phyloP scores from a whole-genome alignment of 2,329 filamentous ascomycete genomes.

The Cladosporium sp. region DNA sequence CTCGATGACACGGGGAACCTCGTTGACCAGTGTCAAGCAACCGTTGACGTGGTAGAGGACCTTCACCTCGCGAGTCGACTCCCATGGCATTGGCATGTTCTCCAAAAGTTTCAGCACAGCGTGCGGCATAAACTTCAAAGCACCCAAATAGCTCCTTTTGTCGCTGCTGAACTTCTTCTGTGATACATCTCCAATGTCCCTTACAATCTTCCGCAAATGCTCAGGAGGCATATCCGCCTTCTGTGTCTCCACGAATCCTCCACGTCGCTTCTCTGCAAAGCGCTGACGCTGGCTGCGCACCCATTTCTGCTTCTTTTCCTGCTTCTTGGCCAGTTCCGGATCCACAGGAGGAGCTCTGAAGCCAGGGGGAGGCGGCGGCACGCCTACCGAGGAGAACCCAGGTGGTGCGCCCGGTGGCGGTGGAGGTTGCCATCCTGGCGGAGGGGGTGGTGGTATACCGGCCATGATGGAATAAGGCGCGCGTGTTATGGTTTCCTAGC shows the following conservation, averaged over 20 bases:
- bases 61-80: slow-evolving; percentile 92
- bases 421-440: slow-evolving; percentile 58
- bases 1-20: slow-evolving; percentile 93
- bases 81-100: slow-evolving; percentile 99
- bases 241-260: slow-evolving; percentile 93
- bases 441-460: slow-evolving; percentile 63
- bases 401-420: slow-evolving; percentile 48
- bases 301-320: slow-evolving; percentile 99
- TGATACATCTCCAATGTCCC: slow-evolving; percentile 97
- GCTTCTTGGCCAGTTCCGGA: slow-evolving; percentile 86
- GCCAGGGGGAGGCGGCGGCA: slow-evolving; percentile 74
- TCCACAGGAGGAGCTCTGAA: slow-evolving; percentile 71
- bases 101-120: slow-evolving; percentile 94
- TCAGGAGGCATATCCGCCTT: slow-evolving; percentile 99
- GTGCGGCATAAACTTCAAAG: slow-evolving; percentile 98
- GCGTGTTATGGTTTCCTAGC: neutral
- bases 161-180: slow-evolving; percentile 99
- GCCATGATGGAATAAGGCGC: slow-evolving; percentile 43
- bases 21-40: slow-evolving; percentile 93
- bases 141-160: slow-evolving; percentile 95
- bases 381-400: slow-evolving; percentile 38
- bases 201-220: slow-evolving; percentile 96
- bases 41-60: slow-evolving; percentile 98
- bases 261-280: slow-evolving; percentile 95
- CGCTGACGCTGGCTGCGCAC: slow-evolving; percentile 83